A percentile compares a stretch with the other conserved stretches of the same genome.
phyloP scores from a whole-genome alignment of 768 basidiomycete genomes.

The Trametes sanguinea region DNA sequence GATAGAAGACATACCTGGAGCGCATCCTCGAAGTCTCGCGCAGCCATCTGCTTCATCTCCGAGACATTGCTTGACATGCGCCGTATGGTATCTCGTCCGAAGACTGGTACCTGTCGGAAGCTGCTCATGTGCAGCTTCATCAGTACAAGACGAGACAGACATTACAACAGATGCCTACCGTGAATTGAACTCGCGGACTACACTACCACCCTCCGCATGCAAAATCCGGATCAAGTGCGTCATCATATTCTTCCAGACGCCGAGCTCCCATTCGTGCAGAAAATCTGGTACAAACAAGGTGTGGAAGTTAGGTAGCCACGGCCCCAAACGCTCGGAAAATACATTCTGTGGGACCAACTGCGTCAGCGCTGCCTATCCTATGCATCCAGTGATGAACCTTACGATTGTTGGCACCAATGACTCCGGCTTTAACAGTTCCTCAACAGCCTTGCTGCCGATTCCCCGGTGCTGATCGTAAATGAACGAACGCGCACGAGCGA shows the following conservation, averaged over 20 bases:
- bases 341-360: constrained; percentile 32
- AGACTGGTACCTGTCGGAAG: constrained; percentile 29
- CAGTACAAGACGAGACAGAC: not conserved
- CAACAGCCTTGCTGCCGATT: not conserved
- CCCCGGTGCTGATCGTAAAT: not conserved
- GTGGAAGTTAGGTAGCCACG: constrained; percentile 31
- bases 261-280: constrained; percentile 39
- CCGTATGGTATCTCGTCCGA: constrained; percentile 30
- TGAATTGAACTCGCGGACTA: constrained; percentile 13
- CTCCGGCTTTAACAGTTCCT: not conserved
- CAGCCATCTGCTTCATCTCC: constrained; percentile 30
- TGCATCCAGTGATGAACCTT: not conserved
- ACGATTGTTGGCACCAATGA: not conserved
- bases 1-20: constrained; percentile 5
- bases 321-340: constrained; percentile 29
- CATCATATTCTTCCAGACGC: constrained; percentile 35
- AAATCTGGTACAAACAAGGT: constrained; percentile 33
- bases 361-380: not conserved
- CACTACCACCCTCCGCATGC: not conserved
- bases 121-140: constrained; percentile 11
- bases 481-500: not conserved
- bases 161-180: constrained; percentile 12
- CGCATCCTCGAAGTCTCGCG: constrained; percentile 32
- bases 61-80: constrained; percentile 27
- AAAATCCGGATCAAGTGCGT: constrained; percentile 32